Base-by-base conservation (phyloP, 1,284 basidiomycete genomes). In the Moesziomyces aphidis region DNA sequence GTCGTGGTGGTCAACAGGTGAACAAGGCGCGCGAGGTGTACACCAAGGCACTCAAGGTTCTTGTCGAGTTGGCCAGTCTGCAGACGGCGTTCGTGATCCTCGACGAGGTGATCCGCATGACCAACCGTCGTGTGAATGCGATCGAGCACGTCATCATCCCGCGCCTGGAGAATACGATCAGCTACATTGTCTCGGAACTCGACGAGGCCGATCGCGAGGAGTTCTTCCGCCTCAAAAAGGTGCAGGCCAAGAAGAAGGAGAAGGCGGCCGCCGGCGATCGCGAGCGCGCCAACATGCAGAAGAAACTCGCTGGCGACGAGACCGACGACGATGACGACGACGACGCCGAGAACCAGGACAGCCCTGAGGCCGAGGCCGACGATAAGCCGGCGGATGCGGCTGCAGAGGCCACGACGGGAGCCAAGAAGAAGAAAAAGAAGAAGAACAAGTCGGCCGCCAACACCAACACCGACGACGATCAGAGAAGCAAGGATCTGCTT, bases 61-160 rank as follows among this genome's bases (percentile, higher is more conserved):
- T 99, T 19, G 96, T 99, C 34, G 97, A 99, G 85, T 89, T 99
- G 47, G 97, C 97, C 2, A 97, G 95, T 45, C 87, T 99, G 36
- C 77, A 83, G 87, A 98, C 97, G 0, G 97, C 97, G 6, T 99
- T 99, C 87, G 96, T 93, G 59, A 98, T 99, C 77, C 89, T 99
- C 26, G 97, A 99, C 86, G 97, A 99, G 86, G 97, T 99, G 67
- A 99, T 99, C 84, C 91, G 94, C 57, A 94, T 96, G 48, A 99
- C 97, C 28, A 99, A 98, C 86, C 91, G 97, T 49, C 91, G 97
- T 74, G 97, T 99, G 36, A 99, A 99, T 82, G 97, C 97, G 5
- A 97, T 99, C 80, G 97, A 99, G 84, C 94, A 99, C 85, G 91
- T 99, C 77, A 89, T 99, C 81, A 98, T 99, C 64, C 97, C 97